A percentile compares a stretch with the other conserved stretches of the same genome.
phyloP scores from a whole-genome alignment of 495 filamentous ascomycete species.

The Massariosphaeria phaeospora region DNA sequence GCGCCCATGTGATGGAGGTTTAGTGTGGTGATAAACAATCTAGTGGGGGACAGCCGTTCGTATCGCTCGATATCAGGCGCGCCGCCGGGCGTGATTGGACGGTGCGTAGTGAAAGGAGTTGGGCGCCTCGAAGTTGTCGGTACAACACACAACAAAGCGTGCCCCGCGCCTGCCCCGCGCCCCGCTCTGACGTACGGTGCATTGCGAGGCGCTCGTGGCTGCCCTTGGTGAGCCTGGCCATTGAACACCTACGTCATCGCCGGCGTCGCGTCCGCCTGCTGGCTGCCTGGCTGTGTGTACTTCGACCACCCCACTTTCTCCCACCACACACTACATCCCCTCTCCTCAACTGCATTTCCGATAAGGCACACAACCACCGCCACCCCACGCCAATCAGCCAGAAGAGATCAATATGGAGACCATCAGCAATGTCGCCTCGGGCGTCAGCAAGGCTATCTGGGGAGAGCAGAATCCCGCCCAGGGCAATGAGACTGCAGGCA shows the following conservation, averaged over 20 bases:
- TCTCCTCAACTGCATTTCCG: too few relatives aligned
- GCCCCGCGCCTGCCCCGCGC: too few relatives aligned
- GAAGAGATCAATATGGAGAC: constrained; percentile 47
- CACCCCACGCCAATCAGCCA: neutral
- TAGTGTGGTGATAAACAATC: neutral
- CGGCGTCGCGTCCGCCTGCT: too few relatives aligned
- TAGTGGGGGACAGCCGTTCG: neutral
- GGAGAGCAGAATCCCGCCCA: constrained; percentile 39
- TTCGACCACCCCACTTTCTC: neutral
- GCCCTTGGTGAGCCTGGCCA: neutral
- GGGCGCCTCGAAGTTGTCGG: too few relatives aligned
- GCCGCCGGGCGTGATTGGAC: constrained; percentile 1
- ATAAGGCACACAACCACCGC: neutral
- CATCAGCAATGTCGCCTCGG: constrained; percentile 46
- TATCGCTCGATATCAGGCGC: neutral
- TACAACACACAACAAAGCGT: too few relatives aligned
- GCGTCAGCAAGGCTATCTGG: constrained; percentile 50
- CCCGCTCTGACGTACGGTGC: constrained; percentile 19
- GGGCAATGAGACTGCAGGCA: constrained; percentile 26
- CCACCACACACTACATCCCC: neutral
- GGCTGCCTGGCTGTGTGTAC: neutral
- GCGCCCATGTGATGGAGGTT: too few relatives aligned
- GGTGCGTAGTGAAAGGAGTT: too few relatives aligned
- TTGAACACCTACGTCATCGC: constrained; percentile 8
- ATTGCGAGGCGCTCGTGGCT: constrained; percentile 1